Conservation (phyloP, 176 grass and related monocot species). For the Olyra latifolia region DNA sequence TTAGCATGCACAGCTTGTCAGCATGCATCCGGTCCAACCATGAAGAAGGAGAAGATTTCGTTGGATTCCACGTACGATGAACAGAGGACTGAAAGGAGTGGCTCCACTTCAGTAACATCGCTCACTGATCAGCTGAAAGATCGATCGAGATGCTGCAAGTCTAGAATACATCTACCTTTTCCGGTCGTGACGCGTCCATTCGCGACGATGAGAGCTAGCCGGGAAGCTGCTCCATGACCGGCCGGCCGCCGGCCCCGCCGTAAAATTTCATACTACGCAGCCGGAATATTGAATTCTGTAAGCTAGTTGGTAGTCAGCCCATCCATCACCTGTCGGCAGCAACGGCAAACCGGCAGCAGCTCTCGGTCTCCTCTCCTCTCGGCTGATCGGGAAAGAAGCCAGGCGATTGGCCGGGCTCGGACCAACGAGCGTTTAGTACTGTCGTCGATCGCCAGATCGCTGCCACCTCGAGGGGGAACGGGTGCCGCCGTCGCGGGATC, state of each 20-base stretch:
- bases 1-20: too few relatives aligned
- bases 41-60: neutral
- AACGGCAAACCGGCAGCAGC: conserved; percentile 29
- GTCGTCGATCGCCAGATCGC: neutral
- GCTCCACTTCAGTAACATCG: too few relatives aligned
- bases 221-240: neutral
- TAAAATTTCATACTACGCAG: neutral
- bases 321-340: conserved; percentile 37
- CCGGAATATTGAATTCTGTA: neutral
- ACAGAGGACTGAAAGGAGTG: neutral
- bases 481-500: neutral
- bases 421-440: neutral
- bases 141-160: neutral
- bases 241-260: neutral
- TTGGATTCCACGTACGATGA: conserved; percentile 29
- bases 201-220: neutral
- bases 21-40: neutral
- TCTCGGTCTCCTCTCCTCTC: neutral
- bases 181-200: neutral
- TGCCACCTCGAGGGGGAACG: neutral
- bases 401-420: neutral
- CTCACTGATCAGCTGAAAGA: neutral
- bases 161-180: neutral
- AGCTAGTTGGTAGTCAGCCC: neutral
- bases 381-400: neutral